Conservation (phyloP, 371 early-diverging fungal species). For the Actinomortierella wolfii region DNA sequence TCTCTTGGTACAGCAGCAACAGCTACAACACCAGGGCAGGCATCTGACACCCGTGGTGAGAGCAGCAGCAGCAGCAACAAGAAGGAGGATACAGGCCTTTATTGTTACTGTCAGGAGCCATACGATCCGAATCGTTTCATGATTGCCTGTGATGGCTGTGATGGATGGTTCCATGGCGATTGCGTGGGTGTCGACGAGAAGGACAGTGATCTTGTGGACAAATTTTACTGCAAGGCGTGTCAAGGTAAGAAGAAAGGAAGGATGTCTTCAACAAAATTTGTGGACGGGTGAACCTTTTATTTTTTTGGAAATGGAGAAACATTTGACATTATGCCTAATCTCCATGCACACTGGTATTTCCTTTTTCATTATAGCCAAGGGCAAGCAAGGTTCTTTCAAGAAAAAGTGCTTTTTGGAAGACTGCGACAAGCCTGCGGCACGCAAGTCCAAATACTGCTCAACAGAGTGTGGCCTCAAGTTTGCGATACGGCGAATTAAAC, state of each 20-base stretch:
- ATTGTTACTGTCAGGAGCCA: conserved; percentile 60
- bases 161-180: conserved; percentile 72
- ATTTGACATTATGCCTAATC: too few species aligned
- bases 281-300: neutral
- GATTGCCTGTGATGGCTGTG: conserved; percentile 70
- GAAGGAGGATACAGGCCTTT: conserved; percentile 22
- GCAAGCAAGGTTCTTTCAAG: conserved; percentile 54
- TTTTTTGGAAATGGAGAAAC: too few species aligned
- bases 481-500: conserved; percentile 35
- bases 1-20: too few species aligned
- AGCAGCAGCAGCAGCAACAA: too few species aligned
- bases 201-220: conserved; percentile 61
- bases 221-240: conserved; percentile 61
- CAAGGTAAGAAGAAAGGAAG: conserved; percentile 47
- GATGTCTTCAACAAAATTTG: neutral
- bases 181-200: conserved; percentile 64
- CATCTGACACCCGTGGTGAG: too few species aligned
- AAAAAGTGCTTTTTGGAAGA: conserved; percentile 53
- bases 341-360: too few species aligned
- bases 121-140: conserved; percentile 62
- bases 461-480: conserved; percentile 45
- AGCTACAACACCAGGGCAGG: too few species aligned
- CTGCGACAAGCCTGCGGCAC: conserved; percentile 37
- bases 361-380: too few species aligned
- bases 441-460: conserved; percentile 47